Evolutionary conservation across 2,329 filamentous ascomycete genomes (phyloP).

Genomic region (Cytospora mali): DNA sequence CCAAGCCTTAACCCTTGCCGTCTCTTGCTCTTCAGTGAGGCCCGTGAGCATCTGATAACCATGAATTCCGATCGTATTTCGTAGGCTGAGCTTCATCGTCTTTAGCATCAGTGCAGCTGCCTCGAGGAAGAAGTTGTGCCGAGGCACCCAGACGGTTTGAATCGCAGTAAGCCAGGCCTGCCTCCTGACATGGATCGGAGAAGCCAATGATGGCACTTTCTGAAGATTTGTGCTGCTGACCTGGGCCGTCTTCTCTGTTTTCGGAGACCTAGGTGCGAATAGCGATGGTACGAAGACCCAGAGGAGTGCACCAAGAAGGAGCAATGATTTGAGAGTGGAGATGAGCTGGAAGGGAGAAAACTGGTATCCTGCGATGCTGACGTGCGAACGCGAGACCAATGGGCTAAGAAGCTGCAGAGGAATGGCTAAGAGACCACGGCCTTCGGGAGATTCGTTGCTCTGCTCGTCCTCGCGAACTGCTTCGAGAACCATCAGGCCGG

Average conservation of each 20-base stretch:
- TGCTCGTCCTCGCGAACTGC: constrained; percentile 70
- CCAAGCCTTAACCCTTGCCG: constrained; percentile 87
- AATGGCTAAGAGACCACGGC: constrained; percentile 67
- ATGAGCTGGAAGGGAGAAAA: constrained; percentile 48
- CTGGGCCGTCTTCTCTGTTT: constrained; percentile 47
- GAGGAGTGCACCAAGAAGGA: constrained; percentile 56
- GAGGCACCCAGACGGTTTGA: constrained; percentile 88
- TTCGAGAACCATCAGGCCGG: constrained; percentile 89
- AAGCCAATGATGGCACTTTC: constrained; percentile 71
- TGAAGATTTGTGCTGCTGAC: constrained; percentile 41
- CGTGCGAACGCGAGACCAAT: constrained; percentile 50
- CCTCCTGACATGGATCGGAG: constrained; percentile 80
- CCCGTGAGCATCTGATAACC: constrained; percentile 80
- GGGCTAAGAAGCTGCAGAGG: constrained; percentile 61
- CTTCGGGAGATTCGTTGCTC: constrained; percentile 63
- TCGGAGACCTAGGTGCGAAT: constrained; percentile 57
- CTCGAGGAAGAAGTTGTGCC: constrained; percentile 84
- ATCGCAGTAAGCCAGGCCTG: constrained; percentile 93
- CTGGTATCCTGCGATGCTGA: constrained; percentile 59
- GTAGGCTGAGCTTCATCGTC: constrained; percentile 77
- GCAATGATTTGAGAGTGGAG: constrained; percentile 54
- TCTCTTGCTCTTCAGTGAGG: constrained; percentile 81
- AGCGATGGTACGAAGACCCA: constrained; percentile 60
- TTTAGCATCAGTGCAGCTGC: constrained; percentile 79
- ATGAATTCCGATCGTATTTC: constrained; percentile 75